These are phyloP conservation scores for Termitomyces bulborhizus DNA, from an alignment of 768 basidiomycete species.

Conservation along the genomic window DNA sequence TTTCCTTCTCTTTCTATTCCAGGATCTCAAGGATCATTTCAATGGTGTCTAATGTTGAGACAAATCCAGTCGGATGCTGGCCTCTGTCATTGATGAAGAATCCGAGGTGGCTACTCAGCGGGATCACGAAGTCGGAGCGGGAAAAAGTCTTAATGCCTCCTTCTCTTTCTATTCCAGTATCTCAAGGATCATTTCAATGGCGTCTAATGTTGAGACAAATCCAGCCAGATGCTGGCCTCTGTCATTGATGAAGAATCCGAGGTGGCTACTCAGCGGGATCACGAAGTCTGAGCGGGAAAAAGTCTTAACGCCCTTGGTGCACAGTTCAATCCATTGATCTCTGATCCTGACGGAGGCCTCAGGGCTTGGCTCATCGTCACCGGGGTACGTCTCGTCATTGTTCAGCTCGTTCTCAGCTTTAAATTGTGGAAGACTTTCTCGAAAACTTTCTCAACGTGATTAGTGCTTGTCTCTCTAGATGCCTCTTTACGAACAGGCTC, in stretches of 20 bases:
- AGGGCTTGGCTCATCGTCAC: constrained; percentile 18
- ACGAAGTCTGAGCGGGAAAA: neutral
- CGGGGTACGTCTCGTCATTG: constrained; percentile 22
- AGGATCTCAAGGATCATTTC: neutral
- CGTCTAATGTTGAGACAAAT: neutral
- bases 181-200: neutral
- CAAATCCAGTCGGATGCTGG: neutral
- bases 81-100: neutral
- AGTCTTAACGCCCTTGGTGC: neutral
- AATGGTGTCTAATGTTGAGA: neutral
- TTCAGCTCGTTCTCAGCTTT: neutral
- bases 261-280: neutral
- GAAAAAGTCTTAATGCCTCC: neutral
- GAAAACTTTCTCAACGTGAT: constrained; percentile 35
- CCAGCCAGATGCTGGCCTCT: neutral
- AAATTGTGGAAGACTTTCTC: constrained; percentile 11
- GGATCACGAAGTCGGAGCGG: neutral
- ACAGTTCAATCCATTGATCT: neutral
- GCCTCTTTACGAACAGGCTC: constrained; percentile 30
- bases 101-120: neutral
- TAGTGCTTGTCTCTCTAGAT: neutral
- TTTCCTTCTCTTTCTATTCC: neutral
- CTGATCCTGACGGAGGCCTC: constrained; percentile 23
- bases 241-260: neutral
- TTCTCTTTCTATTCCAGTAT: neutral